Evolutionary conservation across 2,329 filamentous ascomycete genomes (phyloP).

Genomic region (Spiromastix sp.): DNA sequence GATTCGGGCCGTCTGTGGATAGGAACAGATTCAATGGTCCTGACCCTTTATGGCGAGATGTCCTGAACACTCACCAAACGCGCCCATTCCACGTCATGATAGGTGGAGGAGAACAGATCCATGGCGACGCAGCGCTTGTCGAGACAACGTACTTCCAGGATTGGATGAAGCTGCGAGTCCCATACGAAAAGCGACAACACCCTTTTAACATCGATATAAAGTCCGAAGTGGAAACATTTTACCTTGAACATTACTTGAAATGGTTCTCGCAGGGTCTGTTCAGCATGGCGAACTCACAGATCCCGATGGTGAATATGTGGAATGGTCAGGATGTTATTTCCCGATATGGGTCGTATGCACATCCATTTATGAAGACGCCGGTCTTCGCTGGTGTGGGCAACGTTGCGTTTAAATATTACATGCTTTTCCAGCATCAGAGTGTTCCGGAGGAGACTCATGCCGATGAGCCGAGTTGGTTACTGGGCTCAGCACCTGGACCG

Average conservation of each 20-base stretch:
- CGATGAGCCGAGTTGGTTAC: constrained; percentile 82
- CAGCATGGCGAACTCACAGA: constrained; percentile 83
- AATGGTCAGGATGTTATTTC: constrained; percentile 91
- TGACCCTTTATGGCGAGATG: constrained; percentile 93
- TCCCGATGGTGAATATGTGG: constrained; percentile 97
- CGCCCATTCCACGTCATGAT: constrained; percentile 97
- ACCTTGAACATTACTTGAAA: constrained; percentile 75
- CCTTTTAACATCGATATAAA: constrained; percentile 76
- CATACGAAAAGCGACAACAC: constrained; percentile 65
- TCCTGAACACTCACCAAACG: constrained; percentile 82
- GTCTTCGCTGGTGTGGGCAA: constrained; percentile 84
- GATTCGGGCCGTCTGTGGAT: constrained; percentile 74
- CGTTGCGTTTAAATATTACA: constrained; percentile 95
- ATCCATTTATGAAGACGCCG: constrained; percentile 81
- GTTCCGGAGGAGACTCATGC: constrained; percentile 67
- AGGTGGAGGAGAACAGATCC: constrained; percentile 92
- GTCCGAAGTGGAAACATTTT: constrained; percentile 78
- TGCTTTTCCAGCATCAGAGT: constrained; percentile 96
- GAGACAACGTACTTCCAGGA: constrained; percentile 67
- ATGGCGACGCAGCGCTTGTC: constrained; percentile 75
- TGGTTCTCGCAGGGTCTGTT: constrained; percentile 98
- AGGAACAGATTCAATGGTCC: constrained; percentile 76
- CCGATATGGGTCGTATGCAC: constrained; percentile 85
- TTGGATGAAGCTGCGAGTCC: constrained; percentile 75
- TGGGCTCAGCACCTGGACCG: constrained; percentile 69